These are phyloP conservation scores for Micractinium sp. DNA, from an alignment of 139 green algal species.

Conservation along the genomic window DNA sequence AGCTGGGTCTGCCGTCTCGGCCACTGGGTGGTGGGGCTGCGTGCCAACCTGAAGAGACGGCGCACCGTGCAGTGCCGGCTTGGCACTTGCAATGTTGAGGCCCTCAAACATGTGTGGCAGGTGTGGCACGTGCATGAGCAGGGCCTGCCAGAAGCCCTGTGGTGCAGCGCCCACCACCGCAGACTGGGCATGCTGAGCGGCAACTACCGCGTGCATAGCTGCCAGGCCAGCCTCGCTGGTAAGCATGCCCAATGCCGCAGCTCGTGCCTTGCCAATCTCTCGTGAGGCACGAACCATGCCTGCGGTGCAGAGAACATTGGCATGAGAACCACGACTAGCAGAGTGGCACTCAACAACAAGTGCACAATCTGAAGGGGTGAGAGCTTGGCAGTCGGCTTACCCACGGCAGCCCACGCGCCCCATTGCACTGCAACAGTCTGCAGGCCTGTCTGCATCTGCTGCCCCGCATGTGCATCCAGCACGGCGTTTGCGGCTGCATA, in stretches of 20 bases:
- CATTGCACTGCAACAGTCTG: constrained; percentile 44
- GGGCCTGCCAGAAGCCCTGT: constrained; percentile 36
- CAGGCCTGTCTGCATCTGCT: neutral
- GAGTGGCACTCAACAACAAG: neutral
- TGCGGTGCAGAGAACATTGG: constrained; percentile 1
- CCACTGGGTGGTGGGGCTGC: too few relatives aligned
- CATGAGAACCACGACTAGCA: neutral
- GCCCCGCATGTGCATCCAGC: constrained; percentile 56
- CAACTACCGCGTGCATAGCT: constrained; percentile 33
- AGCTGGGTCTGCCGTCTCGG: too few relatives aligned
- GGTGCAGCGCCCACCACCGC: constrained; percentile 36
- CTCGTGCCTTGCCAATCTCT: constrained; percentile 21
- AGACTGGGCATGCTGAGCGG: neutral
- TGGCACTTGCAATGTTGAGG: neutral
- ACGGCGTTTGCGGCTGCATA: constrained; percentile 82
- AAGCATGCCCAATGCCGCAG: constrained; percentile 43
- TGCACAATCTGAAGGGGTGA: neutral
- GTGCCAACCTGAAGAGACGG: too few relatives aligned
- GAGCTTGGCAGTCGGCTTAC: neutral
- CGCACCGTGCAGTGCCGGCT: neutral
- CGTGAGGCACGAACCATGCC: constrained; percentile 45
- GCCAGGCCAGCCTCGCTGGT: constrained; percentile 33
- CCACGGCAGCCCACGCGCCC: constrained; percentile 57
- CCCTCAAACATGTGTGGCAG: constrained; percentile 11
- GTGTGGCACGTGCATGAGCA: constrained; percentile 22